These are phyloP conservation scores for Plectosphaerella plurivora DNA, from an alignment of 2,329 filamentous ascomycete species.

Conservation along the genomic window DNA sequence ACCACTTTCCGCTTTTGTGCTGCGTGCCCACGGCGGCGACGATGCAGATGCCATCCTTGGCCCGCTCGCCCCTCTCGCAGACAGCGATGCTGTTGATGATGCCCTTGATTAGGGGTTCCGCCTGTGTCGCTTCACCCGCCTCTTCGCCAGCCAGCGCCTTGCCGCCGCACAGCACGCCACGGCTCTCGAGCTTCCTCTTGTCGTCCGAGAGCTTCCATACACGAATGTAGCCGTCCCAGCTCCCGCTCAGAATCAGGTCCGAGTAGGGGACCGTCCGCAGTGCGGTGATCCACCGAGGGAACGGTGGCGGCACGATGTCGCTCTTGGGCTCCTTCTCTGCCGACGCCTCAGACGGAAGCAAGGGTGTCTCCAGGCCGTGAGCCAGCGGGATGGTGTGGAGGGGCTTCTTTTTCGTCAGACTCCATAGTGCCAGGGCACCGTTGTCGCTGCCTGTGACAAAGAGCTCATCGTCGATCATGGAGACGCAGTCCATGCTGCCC, in stretches of 20 bases:
- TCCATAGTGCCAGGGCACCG: slow-evolving; percentile 82
- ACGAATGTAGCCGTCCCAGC: slow-evolving; percentile 87
- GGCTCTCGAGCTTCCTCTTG: slow-evolving; percentile 69
- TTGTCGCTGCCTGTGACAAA: slow-evolving; percentile 96
- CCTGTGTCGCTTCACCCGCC: slow-evolving; percentile 5
- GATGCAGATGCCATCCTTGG: slow-evolving; percentile 73
- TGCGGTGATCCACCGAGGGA: slow-evolving; percentile 87
- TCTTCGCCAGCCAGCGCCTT: not conserved
- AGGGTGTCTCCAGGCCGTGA: slow-evolving; percentile 75
- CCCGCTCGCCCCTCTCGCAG: slow-evolving; percentile 77
- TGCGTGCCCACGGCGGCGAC: slow-evolving; percentile 85
- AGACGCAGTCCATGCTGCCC: slow-evolving; percentile 87
- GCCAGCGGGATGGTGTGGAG: slow-evolving; percentile 74
- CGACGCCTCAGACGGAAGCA: slow-evolving; percentile 64
- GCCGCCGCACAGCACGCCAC: slow-evolving; percentile 59
- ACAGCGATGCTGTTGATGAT: slow-evolving; percentile 85
- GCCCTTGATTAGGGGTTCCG: slow-evolving; percentile 51
- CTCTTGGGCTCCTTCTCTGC: slow-evolving; percentile 64
- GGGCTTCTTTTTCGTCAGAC: slow-evolving; percentile 89
- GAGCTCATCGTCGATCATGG: slow-evolving; percentile 80
- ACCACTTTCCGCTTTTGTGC: slow-evolving; percentile 81
- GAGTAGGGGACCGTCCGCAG: slow-evolving; percentile 83
- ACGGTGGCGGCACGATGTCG: slow-evolving; percentile 55
- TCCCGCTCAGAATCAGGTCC: slow-evolving; percentile 84
- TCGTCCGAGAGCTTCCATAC: slow-evolving; percentile 83